These are phyloP conservation scores for Amaranthus cruentus DNA, from an alignment of 148 eudicot genomes.

Conservation along the genomic window DNA sequence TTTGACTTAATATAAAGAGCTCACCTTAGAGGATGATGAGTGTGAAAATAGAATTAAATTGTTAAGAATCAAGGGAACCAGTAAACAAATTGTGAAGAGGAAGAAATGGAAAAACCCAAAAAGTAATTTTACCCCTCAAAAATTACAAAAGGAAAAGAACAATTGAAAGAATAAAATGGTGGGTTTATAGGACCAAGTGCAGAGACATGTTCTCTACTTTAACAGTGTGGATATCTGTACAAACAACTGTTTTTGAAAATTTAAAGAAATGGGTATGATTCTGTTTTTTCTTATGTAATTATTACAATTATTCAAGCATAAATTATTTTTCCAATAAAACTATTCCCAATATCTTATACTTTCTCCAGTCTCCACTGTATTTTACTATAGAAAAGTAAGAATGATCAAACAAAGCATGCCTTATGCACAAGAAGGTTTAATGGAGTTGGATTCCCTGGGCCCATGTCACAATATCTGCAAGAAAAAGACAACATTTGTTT, in stretches of 20 bases:
- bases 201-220: slow-evolving; percentile 10
- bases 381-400: not conserved
- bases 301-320: not conserved
- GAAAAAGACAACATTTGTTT: slow-evolving; percentile 7
- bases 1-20: slow-evolving; percentile 6
- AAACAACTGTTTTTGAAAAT: slow-evolving; percentile 12
- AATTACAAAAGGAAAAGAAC: slow-evolving; percentile 16
- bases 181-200: slow-evolving; percentile 15
- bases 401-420: slow-evolving; percentile 13
- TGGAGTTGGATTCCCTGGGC: slow-evolving; percentile 27
- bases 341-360: not conserved
- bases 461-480: slow-evolving; percentile 11
- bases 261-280: slow-evolving; percentile 1
- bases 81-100: slow-evolving; percentile 1
- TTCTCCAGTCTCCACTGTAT: not conserved
- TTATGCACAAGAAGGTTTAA: slow-evolving; percentile 3
- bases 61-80: slow-evolving; percentile 42
- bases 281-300: slow-evolving; percentile 7
- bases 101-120: slow-evolving; percentile 19
- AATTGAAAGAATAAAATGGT: slow-evolving; percentile 7
- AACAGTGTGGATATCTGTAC: slow-evolving; percentile 26
- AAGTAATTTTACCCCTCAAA: not conserved
- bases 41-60: slow-evolving; percentile 11
- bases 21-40: slow-evolving; percentile 23
- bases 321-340: too few species aligned